Evolutionary conservation across 345 rosid species (phyloP), one percentile per base, ranked within the genome.

Genomic region (Carallia pectinifolia): DNA sequence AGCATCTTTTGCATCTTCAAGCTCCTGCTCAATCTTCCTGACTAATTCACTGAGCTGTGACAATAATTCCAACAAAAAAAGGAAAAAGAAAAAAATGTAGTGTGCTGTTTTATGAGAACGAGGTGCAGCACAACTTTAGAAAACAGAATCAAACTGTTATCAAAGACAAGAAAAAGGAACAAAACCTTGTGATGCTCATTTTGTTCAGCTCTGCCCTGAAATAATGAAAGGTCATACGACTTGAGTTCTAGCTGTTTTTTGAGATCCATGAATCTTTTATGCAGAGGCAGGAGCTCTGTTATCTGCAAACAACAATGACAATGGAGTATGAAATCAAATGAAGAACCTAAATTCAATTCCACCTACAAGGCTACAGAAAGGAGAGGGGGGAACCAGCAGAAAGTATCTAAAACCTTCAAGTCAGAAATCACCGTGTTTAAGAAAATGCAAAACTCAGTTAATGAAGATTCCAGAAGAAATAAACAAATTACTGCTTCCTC

Each of bases 141-240:
- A 67, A 67, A 73, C 33, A 37, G 64, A 64, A 64, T 53, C 34
- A 66, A 62, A 59, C 6, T 60, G 27, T 59, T 23, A 65, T 33
- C 53, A 65, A 29, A 67, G 66, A 69, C 62, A 48, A 64, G 59
- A 19, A 19, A 69, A 40, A 7, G 16, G 3, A 29, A 44, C 65
- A 72, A 74, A 77, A 95, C 99, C 99, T 92, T 92, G 70, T 92
- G 97, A 80, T 90, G 97, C 83, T 90, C 98, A 82, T 95, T 95
- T 81, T 95, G 95, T 83, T 95, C 94, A 61, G 94, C 97, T 75
- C 97, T 86, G 78, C 86, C 86, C 71, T 92, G 82, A 76, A 95
- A 95, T 67, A 95, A 79, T 68, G 97, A 90, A 66, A 95, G 87
- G 60, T 95, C 98, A 80, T 95, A 93, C 54, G 77, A 83, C 74